Percentiles rank a stretch among this genome's conserved stretches.
These are phyloP conservation scores for Pterothamnion heteromorphum DNA, from an alignment of 31 red algal genomes.

Conservation along the genomic window DNA sequence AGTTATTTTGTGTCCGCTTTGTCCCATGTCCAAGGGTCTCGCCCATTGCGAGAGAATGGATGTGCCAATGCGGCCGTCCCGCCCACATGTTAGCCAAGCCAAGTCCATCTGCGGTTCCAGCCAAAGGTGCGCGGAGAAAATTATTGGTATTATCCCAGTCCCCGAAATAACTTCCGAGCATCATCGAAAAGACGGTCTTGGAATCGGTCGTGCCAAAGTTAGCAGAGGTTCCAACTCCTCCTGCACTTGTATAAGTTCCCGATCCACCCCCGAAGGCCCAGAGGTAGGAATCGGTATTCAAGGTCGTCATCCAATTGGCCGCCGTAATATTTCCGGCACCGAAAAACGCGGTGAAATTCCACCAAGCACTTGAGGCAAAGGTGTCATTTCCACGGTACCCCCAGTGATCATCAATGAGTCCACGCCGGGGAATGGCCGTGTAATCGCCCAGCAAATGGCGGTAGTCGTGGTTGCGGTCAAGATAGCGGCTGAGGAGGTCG, in stretches of 20 bases:
- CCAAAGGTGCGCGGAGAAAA: not conserved
- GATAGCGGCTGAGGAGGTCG: not conserved
- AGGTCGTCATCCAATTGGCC: not conserved
- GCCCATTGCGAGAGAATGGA: slow-evolving; percentile 10
- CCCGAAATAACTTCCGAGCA: not conserved
- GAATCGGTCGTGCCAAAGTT: not conserved
- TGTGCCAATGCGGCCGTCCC: not conserved
- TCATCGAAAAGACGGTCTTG: not conserved
- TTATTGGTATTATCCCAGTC: slow-evolving; percentile 11
- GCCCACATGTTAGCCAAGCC: not conserved
- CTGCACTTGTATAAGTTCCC: not conserved
- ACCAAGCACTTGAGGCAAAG: not conserved
- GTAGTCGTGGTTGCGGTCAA: not conserved
- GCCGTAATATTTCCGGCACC: not conserved
- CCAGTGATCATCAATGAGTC: not conserved
- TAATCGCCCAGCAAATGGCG: not conserved
- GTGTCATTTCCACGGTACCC: not conserved
- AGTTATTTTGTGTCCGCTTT: not conserved
- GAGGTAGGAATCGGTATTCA: not conserved
- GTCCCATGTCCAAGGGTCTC: not conserved
- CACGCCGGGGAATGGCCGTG: not conserved
- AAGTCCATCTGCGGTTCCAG: not conserved
- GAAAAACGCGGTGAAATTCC: slow-evolving; percentile 6
- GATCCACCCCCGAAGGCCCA: not conserved
- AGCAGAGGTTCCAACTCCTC: not conserved